phyloP scores from a whole-genome alignment of 345 rosid species.

The Salix arbutifolia region DNA sequence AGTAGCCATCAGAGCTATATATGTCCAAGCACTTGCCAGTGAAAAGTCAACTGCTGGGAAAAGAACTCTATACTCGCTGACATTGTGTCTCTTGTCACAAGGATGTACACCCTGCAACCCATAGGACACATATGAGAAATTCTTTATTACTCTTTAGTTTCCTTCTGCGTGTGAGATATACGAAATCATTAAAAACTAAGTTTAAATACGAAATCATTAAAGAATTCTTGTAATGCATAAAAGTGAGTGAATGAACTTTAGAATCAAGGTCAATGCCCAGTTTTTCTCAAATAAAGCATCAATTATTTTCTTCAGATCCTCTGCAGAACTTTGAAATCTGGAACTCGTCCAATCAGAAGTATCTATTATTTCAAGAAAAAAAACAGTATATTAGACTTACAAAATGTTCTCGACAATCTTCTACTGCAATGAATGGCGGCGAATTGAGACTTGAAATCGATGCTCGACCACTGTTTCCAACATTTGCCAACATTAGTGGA shows the following conservation, averaged over 20 bases:
- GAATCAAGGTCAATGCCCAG: neutral
- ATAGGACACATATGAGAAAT: neutral
- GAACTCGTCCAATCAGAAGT: neutral
- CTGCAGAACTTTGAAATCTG: neutral
- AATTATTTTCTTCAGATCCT: neutral
- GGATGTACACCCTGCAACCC: constrained; percentile 82
- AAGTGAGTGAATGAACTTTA: neutral
- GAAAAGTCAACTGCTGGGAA: constrained; percentile 96
- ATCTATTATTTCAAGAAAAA: neutral
- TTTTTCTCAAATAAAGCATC: neutral
- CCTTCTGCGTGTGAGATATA: neutral
- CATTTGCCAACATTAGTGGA: constrained; percentile 90
- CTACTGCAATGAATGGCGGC: constrained; percentile 75
- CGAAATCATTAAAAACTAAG: neutral
- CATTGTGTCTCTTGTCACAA: constrained; percentile 71
- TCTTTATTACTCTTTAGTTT: neutral
- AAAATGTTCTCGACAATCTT: constrained; percentile 94
- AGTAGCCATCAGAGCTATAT: constrained; percentile 7
- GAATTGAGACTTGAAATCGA: constrained; percentile 81
- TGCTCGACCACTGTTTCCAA: constrained; percentile 65
- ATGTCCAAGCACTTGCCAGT: constrained; percentile 55
- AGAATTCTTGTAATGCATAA: neutral
- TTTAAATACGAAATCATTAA: too few relatives aligned
- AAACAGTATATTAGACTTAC: constrained; percentile 32
- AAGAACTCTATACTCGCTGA: constrained; percentile 74